These are phyloP conservation scores for Telopea speciosissima DNA, from an alignment of 177 flowering plant genomes.

Conservation along the genomic window DNA sequence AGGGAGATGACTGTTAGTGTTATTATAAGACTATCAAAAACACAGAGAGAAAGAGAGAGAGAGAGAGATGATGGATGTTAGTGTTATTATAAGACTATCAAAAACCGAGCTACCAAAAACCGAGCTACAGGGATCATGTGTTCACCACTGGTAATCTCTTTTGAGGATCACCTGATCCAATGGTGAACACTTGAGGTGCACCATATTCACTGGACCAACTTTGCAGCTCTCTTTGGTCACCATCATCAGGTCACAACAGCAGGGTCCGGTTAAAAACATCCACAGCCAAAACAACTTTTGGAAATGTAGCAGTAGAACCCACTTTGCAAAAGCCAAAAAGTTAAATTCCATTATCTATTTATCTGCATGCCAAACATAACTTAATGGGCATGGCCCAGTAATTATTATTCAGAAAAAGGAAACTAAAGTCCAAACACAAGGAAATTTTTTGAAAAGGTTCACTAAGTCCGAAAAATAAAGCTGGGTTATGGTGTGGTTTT, in stretches of 20 bases:
- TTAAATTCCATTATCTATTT: neutral
- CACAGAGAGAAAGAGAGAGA: too few species aligned
- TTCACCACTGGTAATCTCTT: neutral
- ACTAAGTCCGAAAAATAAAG: neutral
- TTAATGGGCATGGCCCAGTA: neutral
- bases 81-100: too few species aligned
- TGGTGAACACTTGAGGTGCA: neutral
- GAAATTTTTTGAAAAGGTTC: neutral
- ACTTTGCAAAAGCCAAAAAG: neutral
- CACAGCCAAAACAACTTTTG: neutral
- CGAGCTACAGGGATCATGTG: neutral
- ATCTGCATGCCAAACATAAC: neutral
- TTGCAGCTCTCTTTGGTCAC: neutral
- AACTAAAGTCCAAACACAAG: too few species aligned
- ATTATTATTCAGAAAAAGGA: neutral
- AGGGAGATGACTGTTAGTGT: too few species aligned
- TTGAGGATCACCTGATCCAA: neutral
- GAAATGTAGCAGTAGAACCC: neutral
- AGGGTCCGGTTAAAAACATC: neutral
- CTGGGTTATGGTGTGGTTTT: neutral
- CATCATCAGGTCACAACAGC: neutral
- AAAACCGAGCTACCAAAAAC: too few species aligned
- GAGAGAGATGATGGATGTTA: too few species aligned
- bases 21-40: too few species aligned
- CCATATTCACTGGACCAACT: neutral